Evolutionary conservation across 192 early-diverging fungal genomes (phyloP), one percentile per base, ranked within the genome.

Genomic region (Mortierella hygrophila): DNA sequence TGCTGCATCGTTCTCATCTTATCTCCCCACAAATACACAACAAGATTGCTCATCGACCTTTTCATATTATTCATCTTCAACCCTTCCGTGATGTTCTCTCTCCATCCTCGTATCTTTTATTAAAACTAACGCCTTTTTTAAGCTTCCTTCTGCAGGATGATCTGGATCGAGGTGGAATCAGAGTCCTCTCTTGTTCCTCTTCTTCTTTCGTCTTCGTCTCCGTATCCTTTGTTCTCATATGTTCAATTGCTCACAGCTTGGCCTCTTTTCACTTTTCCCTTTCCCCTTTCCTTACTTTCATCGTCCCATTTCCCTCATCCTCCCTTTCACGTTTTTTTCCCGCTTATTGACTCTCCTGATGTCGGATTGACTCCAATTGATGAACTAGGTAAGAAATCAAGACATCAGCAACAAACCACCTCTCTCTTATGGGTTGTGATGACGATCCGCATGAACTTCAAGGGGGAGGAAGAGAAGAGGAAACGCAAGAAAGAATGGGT

Each of bases 141-240:
- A 42, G 10, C 15, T 71, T 13, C 70, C 7, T 26, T 20, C 70
- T n/a, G 41, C 70, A 38, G 26, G 60, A 60, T 26, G 57, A 60
- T 11, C n/a, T 60, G 57, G 23, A 65, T 65, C 60, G 29, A 65
- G 60, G 60, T 65, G 60, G 60, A 65, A 65, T 72, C 26, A 13
- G 42, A 44, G 42, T 73, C 72, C 32, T 73, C 44, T 72, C 9
- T 29, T 41, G 26, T 13, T 73, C 72, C 32, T 73, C 44, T 72
- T 23, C 26, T 41, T 44, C 23, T 41, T n/a, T 10, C 41, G 18
- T 72, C 71, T 1, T 6, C 71, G 16, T 32, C 42, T 6, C 11
- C 55, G 1, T 32, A 3, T 10, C 11, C 1, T 13, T 32, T 65
- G 4, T 57, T 65, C 11, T 15, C 9, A 8, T 29, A 23, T 72